Base-by-base conservation (phyloP, 2,329 filamentous ascomycete species). In the Penicillium sp. region DNA sequence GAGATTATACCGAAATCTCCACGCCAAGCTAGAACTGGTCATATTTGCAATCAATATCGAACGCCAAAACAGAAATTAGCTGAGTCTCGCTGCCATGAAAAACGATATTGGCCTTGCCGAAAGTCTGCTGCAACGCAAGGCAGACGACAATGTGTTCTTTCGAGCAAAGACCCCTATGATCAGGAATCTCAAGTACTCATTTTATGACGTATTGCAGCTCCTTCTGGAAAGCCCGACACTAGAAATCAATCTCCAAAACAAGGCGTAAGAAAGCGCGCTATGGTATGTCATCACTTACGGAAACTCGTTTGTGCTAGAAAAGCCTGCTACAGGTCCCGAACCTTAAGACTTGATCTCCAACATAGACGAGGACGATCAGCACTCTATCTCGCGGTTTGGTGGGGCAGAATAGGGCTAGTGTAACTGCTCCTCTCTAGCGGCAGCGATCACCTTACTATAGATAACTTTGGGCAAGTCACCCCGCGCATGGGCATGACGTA, bases 121-220 rank as follows among this genome's bases (percentile, higher is more conserved):
- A 17, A 29, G 20, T 3, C 37, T 47, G 17, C 41, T 51, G 1
- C 13, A 8, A 3, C 7, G n/a, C 13, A 12, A 26, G 12, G 41
- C 41, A 42, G 20, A 51, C 15, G 27, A 40, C 10, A 45, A 51
- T 40, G 26, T 33, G 2, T 46, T 51, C 15, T 51, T 33, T 21
- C 41, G 20, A 4, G 27, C 33, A 8, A 29, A 51, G 23, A 46
- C 48, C 5, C 13, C 33, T 21, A 18, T 46, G 10, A 45, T 51
- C 26, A 46, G 48, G 29, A 41, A 33, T 45, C 36, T 46, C 9
- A 33, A 51, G 27, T 21, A 41, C 34, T 39, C 33, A 17, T 39
- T 41, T 17, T 21, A 27, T 27, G 34, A 51, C 17, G n/a, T 46
- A n/a, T 24, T 40, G 15, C 30, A 21, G 26, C 26, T 51, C n/a